Conservation (phyloP, 257 asterid species). For the Nicotiana obtusifolia region DNA sequence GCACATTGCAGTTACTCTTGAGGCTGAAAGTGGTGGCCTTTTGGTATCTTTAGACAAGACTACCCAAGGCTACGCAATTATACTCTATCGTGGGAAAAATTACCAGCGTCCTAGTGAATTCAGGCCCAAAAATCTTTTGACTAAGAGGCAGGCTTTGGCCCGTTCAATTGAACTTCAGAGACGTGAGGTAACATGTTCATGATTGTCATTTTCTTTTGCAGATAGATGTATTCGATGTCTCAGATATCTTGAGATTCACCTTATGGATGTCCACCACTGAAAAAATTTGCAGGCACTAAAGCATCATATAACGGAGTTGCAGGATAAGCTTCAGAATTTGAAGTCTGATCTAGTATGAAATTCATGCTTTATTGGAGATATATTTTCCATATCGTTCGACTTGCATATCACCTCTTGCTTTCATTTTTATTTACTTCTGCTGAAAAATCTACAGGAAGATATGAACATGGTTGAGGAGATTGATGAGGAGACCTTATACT, state of each 20-base stretch:
- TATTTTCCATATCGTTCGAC: background rate
- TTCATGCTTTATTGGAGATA: background rate
- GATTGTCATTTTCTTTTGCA: background rate
- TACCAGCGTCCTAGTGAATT: slow-evolving; percentile 58
- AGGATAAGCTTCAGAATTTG: slow-evolving; percentile 56
- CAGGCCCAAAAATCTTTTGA: slow-evolving; percentile 68
- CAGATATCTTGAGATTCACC: slow-evolving; percentile 2
- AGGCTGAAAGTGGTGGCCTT: slow-evolving; percentile 94
- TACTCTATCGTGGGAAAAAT: slow-evolving; percentile 88
- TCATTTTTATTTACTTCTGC: background rate
- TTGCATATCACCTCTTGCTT: background rate
- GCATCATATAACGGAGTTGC: slow-evolving; percentile 67
- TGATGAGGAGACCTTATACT: slow-evolving; percentile 28
- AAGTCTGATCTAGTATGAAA: slow-evolving; percentile 53
- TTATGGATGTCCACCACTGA: background rate
- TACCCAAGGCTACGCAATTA: slow-evolving; percentile 56
- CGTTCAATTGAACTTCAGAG: slow-evolving; percentile 90
- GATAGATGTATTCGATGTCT: background rate
- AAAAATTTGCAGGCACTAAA: slow-evolving; percentile 56
- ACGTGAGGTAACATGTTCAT: slow-evolving; percentile 56
- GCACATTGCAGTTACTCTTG: slow-evolving; percentile 75
- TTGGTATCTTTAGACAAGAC: slow-evolving; percentile 77
- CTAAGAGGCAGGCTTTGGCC: slow-evolving; percentile 86
- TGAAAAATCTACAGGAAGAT: slow-evolving; percentile 43
- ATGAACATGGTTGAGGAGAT: slow-evolving; percentile 35